phyloP scores from a whole-genome alignment of 257 asterid species.

The Solanum etuberosum region DNA sequence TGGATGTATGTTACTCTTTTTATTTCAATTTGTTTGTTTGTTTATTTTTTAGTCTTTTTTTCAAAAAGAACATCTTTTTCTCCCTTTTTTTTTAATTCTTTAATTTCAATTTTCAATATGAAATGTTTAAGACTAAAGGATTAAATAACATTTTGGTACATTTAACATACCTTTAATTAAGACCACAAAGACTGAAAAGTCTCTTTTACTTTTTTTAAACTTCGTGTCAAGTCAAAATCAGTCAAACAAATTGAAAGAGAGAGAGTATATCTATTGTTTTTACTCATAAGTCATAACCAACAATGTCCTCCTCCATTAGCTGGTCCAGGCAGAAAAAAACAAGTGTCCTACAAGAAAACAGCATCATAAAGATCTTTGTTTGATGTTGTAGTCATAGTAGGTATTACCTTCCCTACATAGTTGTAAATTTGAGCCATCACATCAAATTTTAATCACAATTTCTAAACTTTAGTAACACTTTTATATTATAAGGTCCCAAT shows the following conservation, averaged over 20 bases:
- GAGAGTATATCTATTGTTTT: not conserved
- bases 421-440: not conserved
- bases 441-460: not conserved
- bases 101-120: not conserved
- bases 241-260: not conserved
- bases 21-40: not conserved
- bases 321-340: slow-evolving; percentile 1
- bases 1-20: not conserved
- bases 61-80: not conserved
- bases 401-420: slow-evolving; percentile 4
- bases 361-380: not conserved
- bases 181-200: not conserved
- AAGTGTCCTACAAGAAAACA: slow-evolving; percentile 17
- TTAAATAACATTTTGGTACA: not conserved
- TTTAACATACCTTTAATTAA: not conserved
- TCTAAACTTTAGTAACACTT: not conserved
- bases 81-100: not conserved
- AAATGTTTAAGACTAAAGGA: not conserved
- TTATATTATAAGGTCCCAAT: not conserved
- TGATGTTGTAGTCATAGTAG: not conserved
- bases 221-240: too few relatives aligned
- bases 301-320: not conserved
- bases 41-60: not conserved
- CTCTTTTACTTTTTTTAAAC: not conserved
- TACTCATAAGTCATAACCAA: not conserved